phyloP scores from a whole-genome alignment of 164 flowering plant genomes.

The Berberis vulgaris region DNA sequence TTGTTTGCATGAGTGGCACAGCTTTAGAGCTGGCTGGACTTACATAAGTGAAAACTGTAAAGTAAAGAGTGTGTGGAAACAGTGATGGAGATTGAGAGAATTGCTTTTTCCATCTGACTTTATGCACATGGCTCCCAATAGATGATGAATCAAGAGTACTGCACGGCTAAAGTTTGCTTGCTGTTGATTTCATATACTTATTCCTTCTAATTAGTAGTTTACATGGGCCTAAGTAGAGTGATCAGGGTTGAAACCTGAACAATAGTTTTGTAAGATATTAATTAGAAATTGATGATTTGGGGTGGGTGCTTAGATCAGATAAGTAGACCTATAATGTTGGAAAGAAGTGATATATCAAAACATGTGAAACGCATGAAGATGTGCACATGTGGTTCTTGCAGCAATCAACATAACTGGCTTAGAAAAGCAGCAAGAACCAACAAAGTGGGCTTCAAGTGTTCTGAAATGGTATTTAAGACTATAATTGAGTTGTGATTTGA shows the following conservation, averaged over 20 bases:
- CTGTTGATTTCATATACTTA: constrained; percentile 31
- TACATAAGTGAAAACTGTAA: constrained; percentile 15
- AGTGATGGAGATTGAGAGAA: not conserved
- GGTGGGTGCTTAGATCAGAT: not conserved
- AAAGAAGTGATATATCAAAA: not conserved
- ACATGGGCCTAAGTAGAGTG: not conserved
- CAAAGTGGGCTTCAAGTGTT: not conserved
- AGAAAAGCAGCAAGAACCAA: too few species aligned
- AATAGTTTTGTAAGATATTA: not conserved
- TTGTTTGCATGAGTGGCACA: constrained; percentile 8
- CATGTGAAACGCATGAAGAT: not conserved
- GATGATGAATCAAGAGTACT: constrained; percentile 1
- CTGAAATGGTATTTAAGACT: too few species aligned
- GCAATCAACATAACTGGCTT: too few species aligned
- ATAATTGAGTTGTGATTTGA: too few species aligned
- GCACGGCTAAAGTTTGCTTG: constrained; percentile 44
- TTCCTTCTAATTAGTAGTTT: constrained; percentile 9
- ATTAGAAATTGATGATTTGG: too few species aligned
- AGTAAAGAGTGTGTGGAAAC: not conserved
- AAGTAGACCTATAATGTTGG: not conserved
- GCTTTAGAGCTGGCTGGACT: constrained; percentile 35
- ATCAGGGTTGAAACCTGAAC: too few species aligned
- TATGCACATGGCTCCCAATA: constrained; percentile 50
- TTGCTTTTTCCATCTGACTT: constrained; percentile 26
- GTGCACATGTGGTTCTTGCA: not conserved